These are phyloP conservation scores for Lasiodiplodia citricola DNA, from an alignment of 2,329 filamentous ascomycete species.

Conservation along the genomic window DNA sequence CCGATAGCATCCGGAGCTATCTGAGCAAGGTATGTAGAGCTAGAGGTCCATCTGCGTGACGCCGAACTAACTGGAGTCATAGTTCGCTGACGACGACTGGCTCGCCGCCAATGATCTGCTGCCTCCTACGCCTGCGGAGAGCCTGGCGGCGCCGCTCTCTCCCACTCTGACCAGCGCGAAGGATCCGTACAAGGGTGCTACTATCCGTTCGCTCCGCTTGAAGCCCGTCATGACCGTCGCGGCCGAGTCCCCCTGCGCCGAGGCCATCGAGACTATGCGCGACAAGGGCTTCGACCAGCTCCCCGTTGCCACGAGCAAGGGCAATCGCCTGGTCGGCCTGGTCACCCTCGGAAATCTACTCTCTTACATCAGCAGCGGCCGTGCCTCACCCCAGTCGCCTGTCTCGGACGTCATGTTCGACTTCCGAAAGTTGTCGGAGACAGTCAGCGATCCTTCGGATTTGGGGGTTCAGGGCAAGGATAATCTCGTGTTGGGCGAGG, in stretches of 20 bases:
- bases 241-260: conserved; percentile 72
- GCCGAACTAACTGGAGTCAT: neutral
- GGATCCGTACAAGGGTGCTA: conserved; percentile 78
- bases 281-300: conserved; percentile 98
- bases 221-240: conserved; percentile 92
- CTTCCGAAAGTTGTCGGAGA: conserved; percentile 79
- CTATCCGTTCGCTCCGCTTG: conserved; percentile 80
- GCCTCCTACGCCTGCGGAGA: conserved; percentile 61
- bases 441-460: conserved; percentile 84
- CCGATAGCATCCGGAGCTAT: conserved; percentile 96
- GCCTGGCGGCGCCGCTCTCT: conserved; percentile 40
- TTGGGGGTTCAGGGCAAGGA: conserved; percentile 43
- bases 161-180: conserved; percentile 47
- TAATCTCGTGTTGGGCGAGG: conserved; percentile 22
- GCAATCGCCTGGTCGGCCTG: conserved; percentile 77
- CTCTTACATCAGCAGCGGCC: conserved; percentile 83
- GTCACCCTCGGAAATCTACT: conserved; percentile 95
- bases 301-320: conserved; percentile 77
- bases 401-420: conserved; percentile 96
- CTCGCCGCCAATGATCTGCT: conserved; percentile 94
- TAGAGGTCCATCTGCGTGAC: neutral
- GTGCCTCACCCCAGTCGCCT: conserved; percentile 73
- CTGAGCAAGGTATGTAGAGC: conserved; percentile 73
- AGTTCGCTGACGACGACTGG: conserved; percentile 98
- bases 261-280: conserved; percentile 96